A percentile compares a stretch with the other conserved stretches of the same genome.
These are phyloP conservation scores for Colletotrichum gloeosporioides DNA, from an alignment of 2,329 filamentous ascomycete species.

Conservation along the genomic window DNA sequence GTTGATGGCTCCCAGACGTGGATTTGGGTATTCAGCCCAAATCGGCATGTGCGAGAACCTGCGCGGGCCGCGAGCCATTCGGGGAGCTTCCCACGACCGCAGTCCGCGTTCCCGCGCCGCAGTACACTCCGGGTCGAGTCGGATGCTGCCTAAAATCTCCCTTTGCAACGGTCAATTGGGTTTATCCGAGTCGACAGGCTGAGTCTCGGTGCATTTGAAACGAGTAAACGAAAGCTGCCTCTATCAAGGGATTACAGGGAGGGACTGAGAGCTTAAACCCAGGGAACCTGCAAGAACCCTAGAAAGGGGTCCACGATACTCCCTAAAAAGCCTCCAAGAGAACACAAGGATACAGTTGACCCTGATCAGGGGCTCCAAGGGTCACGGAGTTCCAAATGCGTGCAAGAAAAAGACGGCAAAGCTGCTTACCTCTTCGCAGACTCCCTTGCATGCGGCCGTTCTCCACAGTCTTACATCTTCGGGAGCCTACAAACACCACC, in stretches of 20 bases:
- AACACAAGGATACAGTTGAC: not conserved
- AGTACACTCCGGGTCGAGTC: not conserved
- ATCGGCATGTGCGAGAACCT: not conserved
- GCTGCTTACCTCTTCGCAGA: not conserved
- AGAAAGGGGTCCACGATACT: not conserved
- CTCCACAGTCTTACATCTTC: not conserved
- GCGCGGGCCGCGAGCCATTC: not conserved
- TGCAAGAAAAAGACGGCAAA: not conserved
- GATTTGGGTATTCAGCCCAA: not conserved
- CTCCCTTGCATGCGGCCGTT: slow-evolving; percentile 11
- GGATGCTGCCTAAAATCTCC: not conserved
- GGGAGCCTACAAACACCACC: not conserved
- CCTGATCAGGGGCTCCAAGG: not conserved
- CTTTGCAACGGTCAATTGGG: not conserved
- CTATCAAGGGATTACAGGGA: not conserved
- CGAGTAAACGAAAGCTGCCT: not conserved
- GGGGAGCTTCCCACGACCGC: not conserved
- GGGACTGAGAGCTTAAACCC: not conserved
- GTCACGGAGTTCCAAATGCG: not conserved
- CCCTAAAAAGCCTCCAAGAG: not conserved
- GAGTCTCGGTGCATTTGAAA: not conserved
- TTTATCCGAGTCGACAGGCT: not conserved
- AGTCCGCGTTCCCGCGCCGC: not conserved
- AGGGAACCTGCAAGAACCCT: not conserved
- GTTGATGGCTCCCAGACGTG: not conserved